Percentiles rank a stretch among this genome's conserved stretches.
phyloP scores from a whole-genome alignment of 208 protist genomes.

The Histomonas meleagridis region DNA sequence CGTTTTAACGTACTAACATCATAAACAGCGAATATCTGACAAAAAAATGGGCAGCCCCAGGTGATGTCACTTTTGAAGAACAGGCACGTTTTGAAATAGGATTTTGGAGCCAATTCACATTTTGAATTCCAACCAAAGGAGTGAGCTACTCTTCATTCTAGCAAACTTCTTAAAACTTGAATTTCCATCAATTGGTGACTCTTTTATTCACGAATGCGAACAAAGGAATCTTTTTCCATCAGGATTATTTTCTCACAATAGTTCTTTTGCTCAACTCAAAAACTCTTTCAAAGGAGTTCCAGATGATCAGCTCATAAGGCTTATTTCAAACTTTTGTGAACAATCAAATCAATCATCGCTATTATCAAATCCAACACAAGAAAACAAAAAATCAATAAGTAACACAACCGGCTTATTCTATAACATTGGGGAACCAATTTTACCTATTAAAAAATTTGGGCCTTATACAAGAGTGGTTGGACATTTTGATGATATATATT shows the following conservation, averaged over 20 bases:
- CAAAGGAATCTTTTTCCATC: neutral
- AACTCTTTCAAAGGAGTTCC: neutral
- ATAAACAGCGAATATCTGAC: no score
- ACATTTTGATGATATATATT: neutral
- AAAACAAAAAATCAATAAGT: neutral
- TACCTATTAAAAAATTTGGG: neutral
- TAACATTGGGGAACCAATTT: no score
- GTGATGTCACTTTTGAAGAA: no score
- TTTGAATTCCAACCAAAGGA: neutral
- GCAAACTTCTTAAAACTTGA: neutral
- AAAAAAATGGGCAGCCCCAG: no score
- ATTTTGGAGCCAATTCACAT: no score
- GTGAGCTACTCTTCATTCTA: neutral
- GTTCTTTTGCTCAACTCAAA: neutral
- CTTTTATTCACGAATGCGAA: neutral
- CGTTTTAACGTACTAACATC: no score
- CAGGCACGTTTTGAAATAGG: no score
- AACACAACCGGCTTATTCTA: no score
- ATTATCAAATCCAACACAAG: neutral
- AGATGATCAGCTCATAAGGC: neutral
- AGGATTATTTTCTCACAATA: neutral
- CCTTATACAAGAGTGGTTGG: neutral
- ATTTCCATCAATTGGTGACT: neutral
- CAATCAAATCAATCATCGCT: neutral
- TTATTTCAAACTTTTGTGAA: neutral